Conservation (phyloP, 2,329 filamentous ascomycete species). For the Huntiella omanensis region DNA sequence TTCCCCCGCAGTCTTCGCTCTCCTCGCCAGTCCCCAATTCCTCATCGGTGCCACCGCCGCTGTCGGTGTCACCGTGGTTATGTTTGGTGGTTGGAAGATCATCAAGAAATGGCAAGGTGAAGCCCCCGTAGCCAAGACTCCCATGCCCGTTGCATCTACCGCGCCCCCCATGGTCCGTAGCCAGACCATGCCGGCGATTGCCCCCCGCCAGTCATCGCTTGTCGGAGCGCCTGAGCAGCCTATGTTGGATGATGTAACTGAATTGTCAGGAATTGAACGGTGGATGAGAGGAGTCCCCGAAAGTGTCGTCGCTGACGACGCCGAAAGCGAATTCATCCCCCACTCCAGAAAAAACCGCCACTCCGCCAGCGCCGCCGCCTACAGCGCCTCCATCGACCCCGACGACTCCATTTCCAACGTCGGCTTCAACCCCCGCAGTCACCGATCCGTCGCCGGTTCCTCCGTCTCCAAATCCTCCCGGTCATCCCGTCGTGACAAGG, state of each 20-base stretch:
- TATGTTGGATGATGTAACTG: slow-evolving; percentile 30
- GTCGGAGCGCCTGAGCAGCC: slow-evolving; percentile 26
- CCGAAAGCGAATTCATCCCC: slow-evolving; percentile 32
- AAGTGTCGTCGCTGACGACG: slow-evolving; percentile 28
- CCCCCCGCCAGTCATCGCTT: slow-evolving; percentile 19
- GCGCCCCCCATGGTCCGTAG: slow-evolving; percentile 1
- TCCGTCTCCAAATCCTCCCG: slow-evolving; percentile 17
- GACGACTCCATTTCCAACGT: slow-evolving; percentile 12
- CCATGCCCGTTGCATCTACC: slow-evolving; percentile 14
- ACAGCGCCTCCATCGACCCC: slow-evolving; percentile 23
- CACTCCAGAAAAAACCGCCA: slow-evolving; percentile 28
- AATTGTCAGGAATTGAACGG: slow-evolving; percentile 37
- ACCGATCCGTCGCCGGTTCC: background rate
- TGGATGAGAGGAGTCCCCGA: slow-evolving; percentile 31
- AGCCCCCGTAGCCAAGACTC: slow-evolving; percentile 16
- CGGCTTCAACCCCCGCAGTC: slow-evolving; percentile 13
- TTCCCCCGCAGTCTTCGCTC: slow-evolving; percentile 69
- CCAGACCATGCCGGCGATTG: slow-evolving; percentile 13
- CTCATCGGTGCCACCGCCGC: slow-evolving; percentile 79
- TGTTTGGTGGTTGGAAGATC: slow-evolving; percentile 94
- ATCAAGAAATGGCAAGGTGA: slow-evolving; percentile 57
- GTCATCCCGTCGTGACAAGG: slow-evolving; percentile 13
- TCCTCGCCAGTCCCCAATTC: slow-evolving; percentile 82
- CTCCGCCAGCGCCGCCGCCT: slow-evolving; percentile 18
- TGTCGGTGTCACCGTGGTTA: slow-evolving; percentile 84